Conservation (phyloP, 2,329 filamentous ascomycete species). For the Ceratocystis alfenasii region DNA sequence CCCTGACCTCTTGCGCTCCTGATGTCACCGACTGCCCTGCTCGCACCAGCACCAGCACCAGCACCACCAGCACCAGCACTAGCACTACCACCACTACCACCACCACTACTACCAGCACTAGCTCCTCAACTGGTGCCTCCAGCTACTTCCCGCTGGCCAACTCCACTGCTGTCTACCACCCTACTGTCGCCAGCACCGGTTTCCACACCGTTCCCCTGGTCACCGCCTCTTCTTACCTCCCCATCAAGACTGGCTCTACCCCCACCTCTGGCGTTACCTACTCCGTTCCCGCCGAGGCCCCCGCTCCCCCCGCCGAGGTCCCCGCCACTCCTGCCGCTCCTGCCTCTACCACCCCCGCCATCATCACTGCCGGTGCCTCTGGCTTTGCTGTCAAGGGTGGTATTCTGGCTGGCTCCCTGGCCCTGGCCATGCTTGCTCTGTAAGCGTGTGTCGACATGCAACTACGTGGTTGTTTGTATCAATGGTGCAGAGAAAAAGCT, state of each 20-base stretch:
- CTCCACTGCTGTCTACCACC: conserved; percentile 16
- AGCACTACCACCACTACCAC: background rate
- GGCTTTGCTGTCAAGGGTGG: conserved; percentile 18
- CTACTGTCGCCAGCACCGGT: conserved; percentile 14
- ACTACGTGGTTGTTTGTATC: background rate
- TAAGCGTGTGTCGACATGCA: conserved; percentile 8
- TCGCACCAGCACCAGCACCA: conserved; percentile 8
- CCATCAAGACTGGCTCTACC: conserved; percentile 16
- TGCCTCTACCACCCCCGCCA: background rate
- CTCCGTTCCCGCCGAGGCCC: background rate
- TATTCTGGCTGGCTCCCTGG: conserved; percentile 21
- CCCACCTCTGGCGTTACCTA: conserved; percentile 2
- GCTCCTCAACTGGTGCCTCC: conserved; percentile 9
- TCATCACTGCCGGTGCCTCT: conserved; percentile 8
- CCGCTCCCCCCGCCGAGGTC: background rate
- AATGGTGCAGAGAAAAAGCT: background rate
- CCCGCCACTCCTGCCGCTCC: background rate
- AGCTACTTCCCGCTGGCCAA: conserved; percentile 20
- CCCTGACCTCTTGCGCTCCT: conserved; percentile 22
- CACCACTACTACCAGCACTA: background rate
- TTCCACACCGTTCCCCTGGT: conserved; percentile 18
- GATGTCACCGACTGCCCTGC: conserved; percentile 23
- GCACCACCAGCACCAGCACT: background rate
- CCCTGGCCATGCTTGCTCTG: conserved; percentile 21
- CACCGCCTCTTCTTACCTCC: conserved; percentile 16